phyloP scores from a whole-genome alignment of 441 rosid genomes.

The Melastoma candidum region DNA sequence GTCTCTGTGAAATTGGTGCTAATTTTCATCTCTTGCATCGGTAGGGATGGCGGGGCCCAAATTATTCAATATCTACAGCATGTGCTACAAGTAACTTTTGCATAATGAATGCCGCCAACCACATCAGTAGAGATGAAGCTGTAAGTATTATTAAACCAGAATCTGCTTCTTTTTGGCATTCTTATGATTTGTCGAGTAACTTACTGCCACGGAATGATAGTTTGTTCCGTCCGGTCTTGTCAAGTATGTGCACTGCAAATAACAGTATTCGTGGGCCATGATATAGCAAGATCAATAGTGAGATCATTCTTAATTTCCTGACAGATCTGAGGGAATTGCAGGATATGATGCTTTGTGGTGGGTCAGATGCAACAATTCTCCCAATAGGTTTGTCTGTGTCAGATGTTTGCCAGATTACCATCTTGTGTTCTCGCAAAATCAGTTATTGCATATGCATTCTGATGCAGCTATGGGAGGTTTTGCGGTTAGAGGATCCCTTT shows the following conservation, averaged over 20 bases:
- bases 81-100: constrained; percentile 30
- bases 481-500: constrained; percentile 20
- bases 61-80: constrained; percentile 25
- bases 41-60: constrained; percentile 36
- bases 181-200: no score
- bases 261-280: no score
- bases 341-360: constrained; percentile 30
- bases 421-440: background rate
- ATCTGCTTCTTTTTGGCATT: background rate
- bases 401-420: background rate
- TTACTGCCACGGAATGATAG: no score
- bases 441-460: background rate
- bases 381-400: constrained; percentile 6
- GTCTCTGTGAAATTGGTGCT: no score
- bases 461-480: constrained; percentile 25
- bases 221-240: no score
- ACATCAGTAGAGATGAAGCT: constrained; percentile 22
- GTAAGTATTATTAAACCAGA: constrained; percentile 12
- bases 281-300: no score
- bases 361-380: constrained; percentile 21
- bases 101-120: constrained; percentile 28
- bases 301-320: no score
- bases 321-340: constrained; percentile 6
- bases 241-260: no score
- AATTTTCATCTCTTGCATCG: no score